Percentiles rank a stretch among this genome's conserved stretches.
Conservation (phyloP, 2,329 filamentous ascomycete genomes). For the Exophiala sideris region DNA sequence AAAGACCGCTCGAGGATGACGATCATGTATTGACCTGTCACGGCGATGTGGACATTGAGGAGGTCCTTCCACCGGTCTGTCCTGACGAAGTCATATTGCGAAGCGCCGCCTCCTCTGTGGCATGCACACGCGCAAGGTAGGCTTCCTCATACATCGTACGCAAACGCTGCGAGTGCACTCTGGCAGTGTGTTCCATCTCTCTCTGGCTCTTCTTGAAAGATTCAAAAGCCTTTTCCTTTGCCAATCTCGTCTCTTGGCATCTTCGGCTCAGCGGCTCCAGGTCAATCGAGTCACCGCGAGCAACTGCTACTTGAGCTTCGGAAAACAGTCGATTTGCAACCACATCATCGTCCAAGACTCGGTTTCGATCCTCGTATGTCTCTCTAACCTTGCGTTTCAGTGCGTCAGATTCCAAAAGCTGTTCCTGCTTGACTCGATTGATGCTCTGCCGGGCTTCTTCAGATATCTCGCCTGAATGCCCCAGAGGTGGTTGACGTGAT, state of each 20-base stretch:
- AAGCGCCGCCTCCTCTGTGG: background rate
- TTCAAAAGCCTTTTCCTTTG: conserved; percentile 5
- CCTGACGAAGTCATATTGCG: conserved; percentile 2
- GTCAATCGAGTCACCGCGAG: conserved; percentile 1
- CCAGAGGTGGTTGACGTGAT: background rate
- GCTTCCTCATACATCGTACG: conserved; percentile 6
- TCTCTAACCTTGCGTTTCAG: conserved; percentile 5
- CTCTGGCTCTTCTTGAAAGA: conserved; percentile 3
- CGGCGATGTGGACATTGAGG: conserved; percentile 2
- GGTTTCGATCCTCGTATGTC: conserved; percentile 2
- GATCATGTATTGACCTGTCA: background rate
- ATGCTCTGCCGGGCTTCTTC: conserved; percentile 6
- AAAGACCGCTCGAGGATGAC: too few species aligned
- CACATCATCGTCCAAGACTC: conserved; percentile 10
- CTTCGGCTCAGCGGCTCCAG: conserved; percentile 4
- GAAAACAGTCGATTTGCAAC: conserved; percentile 6
- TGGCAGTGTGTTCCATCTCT: conserved; percentile 8
- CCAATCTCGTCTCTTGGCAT: conserved; percentile 10
- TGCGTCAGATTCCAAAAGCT: conserved; percentile 6
- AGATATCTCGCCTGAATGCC: conserved; percentile 3
- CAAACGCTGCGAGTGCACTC: conserved; percentile 3
- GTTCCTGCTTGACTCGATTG: conserved; percentile 9
- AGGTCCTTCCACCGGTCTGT: conserved; percentile 4
- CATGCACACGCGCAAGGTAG: background rate
- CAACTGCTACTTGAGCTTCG: conserved; percentile 2